Evolutionary conservation across 495 filamentous ascomycete species (phyloP).

Genomic region (Jackrogersella minutella): DNA sequence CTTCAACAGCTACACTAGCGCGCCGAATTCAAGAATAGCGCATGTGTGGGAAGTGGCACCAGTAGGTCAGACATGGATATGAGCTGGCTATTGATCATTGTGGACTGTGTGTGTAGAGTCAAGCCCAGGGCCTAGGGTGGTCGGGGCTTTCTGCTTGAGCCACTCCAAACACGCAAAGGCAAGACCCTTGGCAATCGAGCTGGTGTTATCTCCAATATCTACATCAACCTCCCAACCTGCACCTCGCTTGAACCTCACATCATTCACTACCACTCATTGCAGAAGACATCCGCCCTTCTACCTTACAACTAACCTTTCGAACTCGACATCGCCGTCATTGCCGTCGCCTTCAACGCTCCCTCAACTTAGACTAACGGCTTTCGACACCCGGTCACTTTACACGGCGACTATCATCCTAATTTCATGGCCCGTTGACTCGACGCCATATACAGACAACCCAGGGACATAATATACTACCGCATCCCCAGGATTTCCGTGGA

Average conservation of each 20-base stretch:
- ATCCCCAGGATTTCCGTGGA: conserved; percentile 46
- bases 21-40: conserved; percentile 48
- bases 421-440: conserved; percentile 41
- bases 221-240: conserved; percentile 46
- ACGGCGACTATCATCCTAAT: conserved; percentile 32
- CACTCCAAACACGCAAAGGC: conserved; percentile 43
- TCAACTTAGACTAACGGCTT: conserved; percentile 1
- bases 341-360: conserved; percentile 33
- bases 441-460: conserved; percentile 40
- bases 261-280: conserved; percentile 37
- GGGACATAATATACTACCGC: conserved; percentile 29
- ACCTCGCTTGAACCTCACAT: conserved; percentile 37
- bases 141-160: conserved; percentile 40
- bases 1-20: conserved; percentile 47
- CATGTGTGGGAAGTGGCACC: conserved; percentile 44
- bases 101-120: conserved; percentile 34
- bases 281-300: conserved; percentile 24
- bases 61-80: conserved; percentile 44
- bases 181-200: conserved; percentile 34
- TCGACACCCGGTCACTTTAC: conserved; percentile 19
- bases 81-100: conserved; percentile 45
- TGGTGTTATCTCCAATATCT: conserved; percentile 45
- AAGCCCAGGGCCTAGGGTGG: conserved; percentile 33
- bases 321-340: conserved; percentile 34
- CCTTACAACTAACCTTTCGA: conserved; percentile 28